Evolutionary conservation across 192 early-diverging fungal species (phyloP).

Genomic region (Linnemannia schmuckeri): DNA sequence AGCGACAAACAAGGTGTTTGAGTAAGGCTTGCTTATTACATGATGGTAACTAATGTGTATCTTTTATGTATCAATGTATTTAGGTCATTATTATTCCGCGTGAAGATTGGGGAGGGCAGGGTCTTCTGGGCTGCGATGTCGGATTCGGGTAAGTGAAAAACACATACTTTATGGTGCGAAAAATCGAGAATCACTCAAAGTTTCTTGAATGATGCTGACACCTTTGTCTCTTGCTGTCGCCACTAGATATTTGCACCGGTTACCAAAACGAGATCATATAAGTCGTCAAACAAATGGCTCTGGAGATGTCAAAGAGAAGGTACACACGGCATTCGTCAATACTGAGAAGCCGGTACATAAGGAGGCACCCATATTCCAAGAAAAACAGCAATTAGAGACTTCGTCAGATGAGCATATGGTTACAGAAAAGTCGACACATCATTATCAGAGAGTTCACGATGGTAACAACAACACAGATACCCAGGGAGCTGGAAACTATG

Average conservation of each 20-base stretch:
- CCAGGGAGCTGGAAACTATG: not conserved
- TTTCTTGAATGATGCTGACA: too few species aligned
- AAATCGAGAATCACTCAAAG: too few species aligned
- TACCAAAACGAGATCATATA: not conserved
- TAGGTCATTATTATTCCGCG: conserved; percentile 76
- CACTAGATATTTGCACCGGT: conserved; percentile 16
- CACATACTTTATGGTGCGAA: too few species aligned
- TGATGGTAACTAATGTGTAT: not conserved
- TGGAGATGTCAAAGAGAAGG: not conserved
- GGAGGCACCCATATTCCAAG: not conserved
- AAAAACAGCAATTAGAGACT: not conserved
- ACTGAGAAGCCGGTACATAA: not conserved
- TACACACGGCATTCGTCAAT: not conserved
- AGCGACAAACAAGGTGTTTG: not conserved
- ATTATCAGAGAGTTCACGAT: not conserved
- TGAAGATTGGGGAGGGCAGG: conserved; percentile 77
- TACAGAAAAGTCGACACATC: not conserved
- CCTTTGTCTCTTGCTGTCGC: not conserved
- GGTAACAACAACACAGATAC: not conserved
- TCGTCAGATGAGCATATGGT: not conserved
- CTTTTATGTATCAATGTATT: not conserved
- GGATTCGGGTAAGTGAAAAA: conserved; percentile 68
- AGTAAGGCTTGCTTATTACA: too few species aligned
- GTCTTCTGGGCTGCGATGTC: conserved; percentile 78
- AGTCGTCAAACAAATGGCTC: not conserved